Percentiles rank a stretch among this genome's conserved stretches.
These are phyloP conservation scores for Amanita inopinata DNA, from an alignment of 768 basidiomycete species.

Conservation along the genomic window DNA sequence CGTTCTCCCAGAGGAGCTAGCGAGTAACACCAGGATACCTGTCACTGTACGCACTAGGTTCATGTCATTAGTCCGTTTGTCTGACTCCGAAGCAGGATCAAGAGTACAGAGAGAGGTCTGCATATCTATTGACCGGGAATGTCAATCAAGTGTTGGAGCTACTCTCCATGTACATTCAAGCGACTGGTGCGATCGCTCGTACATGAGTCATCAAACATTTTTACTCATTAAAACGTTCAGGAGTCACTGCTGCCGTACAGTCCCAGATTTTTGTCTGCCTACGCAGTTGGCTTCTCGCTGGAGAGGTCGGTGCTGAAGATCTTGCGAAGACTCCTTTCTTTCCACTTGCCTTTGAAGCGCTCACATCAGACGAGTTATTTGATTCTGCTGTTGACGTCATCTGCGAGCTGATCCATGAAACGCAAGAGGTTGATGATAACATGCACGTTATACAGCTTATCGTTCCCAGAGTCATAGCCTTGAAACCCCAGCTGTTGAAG, in stretches of 20 bases:
- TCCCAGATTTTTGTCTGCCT: constrained; percentile 77
- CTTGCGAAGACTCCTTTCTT: constrained; percentile 77
- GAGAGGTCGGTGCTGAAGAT: constrained; percentile 59
- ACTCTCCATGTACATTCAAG: constrained; percentile 81
- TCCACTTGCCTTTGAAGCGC: constrained; percentile 72
- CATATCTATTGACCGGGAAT: constrained; percentile 55
- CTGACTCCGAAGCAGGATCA: constrained; percentile 44
- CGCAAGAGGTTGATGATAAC: constrained; percentile 93
- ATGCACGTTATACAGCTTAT: constrained; percentile 83
- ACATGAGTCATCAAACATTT: not conserved
- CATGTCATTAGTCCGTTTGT: constrained; percentile 2
- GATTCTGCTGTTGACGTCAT: constrained; percentile 88
- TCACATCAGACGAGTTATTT: constrained; percentile 80
- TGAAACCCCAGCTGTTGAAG: constrained; percentile 52
- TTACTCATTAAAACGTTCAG: constrained; percentile 29
- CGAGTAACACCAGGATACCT: constrained; percentile 77
- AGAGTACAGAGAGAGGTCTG: constrained; percentile 57
- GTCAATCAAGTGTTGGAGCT: constrained; percentile 66
- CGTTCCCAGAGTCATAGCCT: constrained; percentile 73
- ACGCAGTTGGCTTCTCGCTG: constrained; percentile 80
- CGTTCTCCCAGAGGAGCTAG: constrained; percentile 83
- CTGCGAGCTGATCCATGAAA: constrained; percentile 95
- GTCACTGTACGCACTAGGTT: constrained; percentile 55
- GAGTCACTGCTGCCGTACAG: constrained; percentile 73
- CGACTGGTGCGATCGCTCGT: constrained; percentile 52